These are phyloP conservation scores for Thelonectria olida DNA, from an alignment of 2,329 filamentous ascomycete genomes.

Conservation along the genomic window DNA sequence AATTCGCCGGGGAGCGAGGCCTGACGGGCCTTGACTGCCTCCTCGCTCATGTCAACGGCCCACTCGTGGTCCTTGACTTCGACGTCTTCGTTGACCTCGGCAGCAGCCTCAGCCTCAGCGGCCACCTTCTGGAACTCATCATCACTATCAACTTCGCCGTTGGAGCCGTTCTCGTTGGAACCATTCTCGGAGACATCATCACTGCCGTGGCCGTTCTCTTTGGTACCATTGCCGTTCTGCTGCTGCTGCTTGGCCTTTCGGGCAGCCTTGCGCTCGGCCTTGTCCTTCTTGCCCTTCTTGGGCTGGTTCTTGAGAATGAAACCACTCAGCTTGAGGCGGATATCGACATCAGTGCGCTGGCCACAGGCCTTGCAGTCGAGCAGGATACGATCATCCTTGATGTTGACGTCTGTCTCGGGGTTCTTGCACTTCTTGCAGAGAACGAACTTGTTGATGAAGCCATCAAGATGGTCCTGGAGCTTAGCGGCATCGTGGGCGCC, in stretches of 20 bases:
- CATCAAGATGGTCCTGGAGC: conserved; percentile 97
- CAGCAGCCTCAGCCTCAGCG: conserved; percentile 54
- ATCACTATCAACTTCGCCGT: conserved; percentile 80
- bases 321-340: conserved; percentile 93
- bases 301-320: conserved; percentile 98
- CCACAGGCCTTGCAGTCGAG: conserved; percentile 99
- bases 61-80: conserved; percentile 88
- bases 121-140: conserved; percentile 91
- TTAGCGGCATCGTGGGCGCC: conserved; percentile 94
- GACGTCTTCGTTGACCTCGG: conserved; percentile 58
- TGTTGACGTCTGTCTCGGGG: conserved; percentile 93
- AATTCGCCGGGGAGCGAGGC: conserved; percentile 93
- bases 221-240: conserved; percentile 65
- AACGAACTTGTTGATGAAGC: conserved; percentile 98
- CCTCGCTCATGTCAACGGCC: conserved; percentile 96
- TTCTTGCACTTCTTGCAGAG: conserved; percentile 99
- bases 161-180: conserved; percentile 60
- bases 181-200: conserved; percentile 62
- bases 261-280: conserved; percentile 89
- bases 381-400: conserved; percentile 91
- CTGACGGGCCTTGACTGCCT: conserved; percentile 93
- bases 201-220: conserved; percentile 68
- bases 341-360: conserved; percentile 89
- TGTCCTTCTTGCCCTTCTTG: conserved; percentile 97
- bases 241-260: conserved; percentile 89